Evolutionary conservation across 768 basidiomycete species (phyloP), one percentile per base, ranked within the genome.

Genomic region (Phylloporus sp.): DNA sequence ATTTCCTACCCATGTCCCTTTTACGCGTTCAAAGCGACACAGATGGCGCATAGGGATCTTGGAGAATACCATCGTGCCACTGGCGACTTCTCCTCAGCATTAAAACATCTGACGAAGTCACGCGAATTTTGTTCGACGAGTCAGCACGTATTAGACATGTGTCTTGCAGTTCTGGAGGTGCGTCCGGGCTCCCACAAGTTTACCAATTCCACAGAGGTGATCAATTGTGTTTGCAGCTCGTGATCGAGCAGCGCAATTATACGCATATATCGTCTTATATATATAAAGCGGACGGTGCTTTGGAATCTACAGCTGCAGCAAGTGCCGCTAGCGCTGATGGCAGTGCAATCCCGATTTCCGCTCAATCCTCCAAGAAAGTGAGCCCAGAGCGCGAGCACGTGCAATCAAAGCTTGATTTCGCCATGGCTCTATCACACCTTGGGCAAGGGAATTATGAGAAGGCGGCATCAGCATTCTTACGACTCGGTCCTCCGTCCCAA

Each of bases 91-190:
- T 69, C 78, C 6, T 73, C 73, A 15, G 81, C 95, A 5, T 68
- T 97, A 58, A 87, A 88, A 62, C 84, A 91, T 59, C 88, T 86
- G 70, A 87, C 88, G n/a, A 93, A 94, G 62, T 88, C 86, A 12
- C 84, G 95, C 52, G 95, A 98, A 65, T 97, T 84, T 70, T 94
- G 93, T 67, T 86, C 91, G 13, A 91, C 91, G 10, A 86, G 86
- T 50, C 84, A 88, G 59, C 94, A 97, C 58, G 84, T 95, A n/a
- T 78, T 97, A 3, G 95, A 97, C 50, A 91, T 94, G 84, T 93
- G 88, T 69, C 72, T 91, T 41, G 85, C 86, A 3, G 81, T 91
- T 15, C 74, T 91, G 3, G 89, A 91, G 78, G 90, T 88, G 59
- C 8, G 69, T 59, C 24, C 10, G n/a, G 34, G 1, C 12, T 20